Base-by-base conservation (phyloP, 192 early-diverging fungal genomes). In the Pilobolus umbonatus region DNA sequence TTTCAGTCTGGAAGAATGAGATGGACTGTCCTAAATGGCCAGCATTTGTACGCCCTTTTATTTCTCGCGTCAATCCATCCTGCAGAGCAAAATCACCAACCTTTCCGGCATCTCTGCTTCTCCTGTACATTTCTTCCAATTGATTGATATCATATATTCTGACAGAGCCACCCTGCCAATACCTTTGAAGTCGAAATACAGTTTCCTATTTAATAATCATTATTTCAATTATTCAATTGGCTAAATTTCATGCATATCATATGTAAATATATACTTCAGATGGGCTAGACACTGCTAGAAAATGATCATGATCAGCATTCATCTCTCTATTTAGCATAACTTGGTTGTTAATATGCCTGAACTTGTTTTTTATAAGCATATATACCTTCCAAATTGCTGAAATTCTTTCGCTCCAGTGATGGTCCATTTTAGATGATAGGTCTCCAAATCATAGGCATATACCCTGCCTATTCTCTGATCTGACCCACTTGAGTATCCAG, bases 151-250 rank as follows among this genome's bases (percentile, higher is more conserved):
- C 32, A 48, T 66, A 66, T 7, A 73, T 22, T 28, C 75, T 55
- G 10, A 76, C 64, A n/a, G 34, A 54, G 28, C 71, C 71, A 22
- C 58, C 58, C 48, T 76, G 75, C 75, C 75, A 76, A 28, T 22
- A 31, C 8, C 60, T 67, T 15, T 26, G 29, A 22, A 60, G 39
- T 14, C 39, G 31, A 4, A 58, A 21, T 6, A 35, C 29, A 9
- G 53, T 43, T 12, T 42, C 48, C 55, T 67, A 51, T 26, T 45
- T 26, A 31, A 22, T 5, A 42, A 25, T 14, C 26, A 11, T 25
- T 56, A 43, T 22, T 30, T 19, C 6, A 43, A 39, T 29, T 1
- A 1, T 46, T 24, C 14, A 21, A 3, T 12, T 32, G 10, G 5
- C 24, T 25, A n/a, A n/a, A n/a, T 5, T 24, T 22, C 25, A 14